Conservation (phyloP, 2,329 filamentous ascomycete genomes). For the Scortechinia acanthostroma region DNA sequence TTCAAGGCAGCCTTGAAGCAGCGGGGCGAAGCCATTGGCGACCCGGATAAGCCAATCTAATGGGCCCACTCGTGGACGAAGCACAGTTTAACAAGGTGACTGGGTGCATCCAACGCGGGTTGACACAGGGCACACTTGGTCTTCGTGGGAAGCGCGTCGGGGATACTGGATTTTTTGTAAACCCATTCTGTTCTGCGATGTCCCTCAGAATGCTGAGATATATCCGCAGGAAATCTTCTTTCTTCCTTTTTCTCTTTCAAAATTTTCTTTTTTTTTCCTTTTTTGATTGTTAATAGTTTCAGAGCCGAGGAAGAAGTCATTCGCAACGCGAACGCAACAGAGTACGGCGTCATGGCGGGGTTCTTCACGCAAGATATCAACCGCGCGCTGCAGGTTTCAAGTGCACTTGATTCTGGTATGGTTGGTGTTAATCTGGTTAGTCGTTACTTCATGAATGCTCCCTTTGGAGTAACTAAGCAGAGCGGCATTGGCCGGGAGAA, state of each 20-base stretch:
- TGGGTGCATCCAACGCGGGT: slow-evolving; percentile 32
- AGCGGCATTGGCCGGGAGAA: slow-evolving; percentile 39
- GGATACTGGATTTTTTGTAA: slow-evolving; percentile 32
- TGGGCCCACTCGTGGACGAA: no score
- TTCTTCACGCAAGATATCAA: slow-evolving; percentile 60
- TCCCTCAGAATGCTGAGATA: slow-evolving; percentile 32
- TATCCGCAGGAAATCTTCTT: slow-evolving; percentile 48
- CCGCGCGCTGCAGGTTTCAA: slow-evolving; percentile 44
- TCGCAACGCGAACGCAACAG: slow-evolving; percentile 43
- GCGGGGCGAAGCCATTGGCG: no score
- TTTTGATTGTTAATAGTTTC: slow-evolving; percentile 44
- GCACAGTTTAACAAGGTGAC: slow-evolving; percentile 35
- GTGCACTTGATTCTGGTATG: slow-evolving; percentile 58
- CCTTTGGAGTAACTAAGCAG: slow-evolving; percentile 41
- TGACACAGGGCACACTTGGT: slow-evolving; percentile 23
- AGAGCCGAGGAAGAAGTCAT: slow-evolving; percentile 47
- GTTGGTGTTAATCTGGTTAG: slow-evolving; percentile 72
- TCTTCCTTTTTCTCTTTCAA: no score
- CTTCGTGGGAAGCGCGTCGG: no score
- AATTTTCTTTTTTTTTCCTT: no score
- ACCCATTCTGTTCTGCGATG: slow-evolving; percentile 35
- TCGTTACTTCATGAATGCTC: slow-evolving; percentile 24
- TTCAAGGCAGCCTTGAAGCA: slow-evolving; percentile 55
- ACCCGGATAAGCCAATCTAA: no score
- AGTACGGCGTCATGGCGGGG: slow-evolving; percentile 30